Base-by-base conservation (phyloP, 768 basidiomycete genomes). In the Lactarius evosmus region DNA sequence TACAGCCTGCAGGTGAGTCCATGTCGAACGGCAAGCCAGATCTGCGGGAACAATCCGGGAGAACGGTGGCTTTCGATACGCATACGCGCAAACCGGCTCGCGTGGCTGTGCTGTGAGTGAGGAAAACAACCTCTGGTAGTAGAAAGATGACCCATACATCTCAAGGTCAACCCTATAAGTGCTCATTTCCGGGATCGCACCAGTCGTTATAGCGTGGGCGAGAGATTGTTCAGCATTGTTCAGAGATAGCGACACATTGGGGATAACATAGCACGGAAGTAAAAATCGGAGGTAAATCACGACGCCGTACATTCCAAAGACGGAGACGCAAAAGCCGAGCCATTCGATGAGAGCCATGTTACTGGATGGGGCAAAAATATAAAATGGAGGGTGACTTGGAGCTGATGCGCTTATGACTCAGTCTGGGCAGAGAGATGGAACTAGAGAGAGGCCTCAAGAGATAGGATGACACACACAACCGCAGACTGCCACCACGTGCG, bases 1-100 rank as follows among this genome's bases (percentile, higher is more conserved):
- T 40, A 56, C 14, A 65, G 58, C 29, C 19, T 54, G 34, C 52
- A 60, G 3, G 27, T 59, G n/a, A 55, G 30, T 16, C 63, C 53
- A 6, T 29, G 41, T 4, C 58, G 17, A 27, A 60, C 4, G 7
- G 51, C 34, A n/a, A 55, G 58, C 29, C 30, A 11, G 16, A 64
- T 2, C n/a, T 65, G 63, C 6, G 49, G 44, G 27, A 30, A 29
- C 3, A 56, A 22, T 7, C 58, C 7, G 1, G 29, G 53, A 16
- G 58, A 30, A 5, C 34, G 36, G n/a, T 65, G 19, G 25, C 54
- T 65, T 29, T 55, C 53, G 1, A 36, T 56, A 7, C 58, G 58
- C 36, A 60, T 25, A 7, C 17, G 29, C 2, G 29, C 3, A 22
- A 54, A 17, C 8, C n/a, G 25, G 8, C 17, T 12, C 4, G 1